phyloP scores from a whole-genome alignment of 106 monocot species.

The Platanthera guangdongensis region DNA sequence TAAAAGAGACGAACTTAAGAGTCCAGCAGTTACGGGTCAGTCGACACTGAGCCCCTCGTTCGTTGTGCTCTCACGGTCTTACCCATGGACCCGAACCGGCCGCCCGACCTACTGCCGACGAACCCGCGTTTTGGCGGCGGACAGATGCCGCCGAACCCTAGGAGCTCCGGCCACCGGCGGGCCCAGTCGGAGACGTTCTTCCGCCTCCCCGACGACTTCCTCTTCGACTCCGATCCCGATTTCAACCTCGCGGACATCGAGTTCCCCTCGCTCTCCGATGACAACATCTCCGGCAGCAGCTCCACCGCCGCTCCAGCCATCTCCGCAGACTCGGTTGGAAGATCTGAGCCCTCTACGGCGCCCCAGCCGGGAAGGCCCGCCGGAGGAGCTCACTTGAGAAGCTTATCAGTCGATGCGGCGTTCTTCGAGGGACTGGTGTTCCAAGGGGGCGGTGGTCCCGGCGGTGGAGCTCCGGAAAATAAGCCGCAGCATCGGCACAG shows the following conservation, averaged over 20 bases:
- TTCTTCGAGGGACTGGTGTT: conserved; percentile 48
- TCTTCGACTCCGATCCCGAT: conserved; percentile 71
- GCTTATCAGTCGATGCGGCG: conserved; percentile 80
- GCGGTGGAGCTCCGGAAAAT: background rate
- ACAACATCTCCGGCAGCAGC: conserved; percentile 21
- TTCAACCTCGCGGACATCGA: conserved; percentile 66
- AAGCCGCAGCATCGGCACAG: conserved; percentile 38
- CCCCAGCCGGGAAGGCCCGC: background rate
- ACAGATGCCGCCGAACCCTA: conserved; percentile 4
- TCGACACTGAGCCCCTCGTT: background rate
- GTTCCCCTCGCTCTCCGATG: conserved; percentile 76
- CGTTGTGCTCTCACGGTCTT: background rate
- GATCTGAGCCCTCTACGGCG: background rate
- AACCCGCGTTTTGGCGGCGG: background rate
- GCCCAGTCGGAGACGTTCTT: conserved; percentile 87
- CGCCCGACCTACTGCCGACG: background rate
- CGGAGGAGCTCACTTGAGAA: conserved; percentile 32
- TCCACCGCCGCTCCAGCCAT: conserved; percentile 6
- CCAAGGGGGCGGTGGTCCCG: background rate
- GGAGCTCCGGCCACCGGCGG: conserved; percentile 36
- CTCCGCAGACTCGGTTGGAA: conserved; percentile 2
- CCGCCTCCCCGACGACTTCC: conserved; percentile 76
- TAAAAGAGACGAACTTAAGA: background rate
- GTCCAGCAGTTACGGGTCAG: background rate
- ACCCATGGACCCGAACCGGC: background rate